Percentiles rank a stretch among this genome's conserved stretches.
phyloP scores from a whole-genome alignment of 352 stramenopile genomes.

The Globisporangium orthogonon region DNA sequence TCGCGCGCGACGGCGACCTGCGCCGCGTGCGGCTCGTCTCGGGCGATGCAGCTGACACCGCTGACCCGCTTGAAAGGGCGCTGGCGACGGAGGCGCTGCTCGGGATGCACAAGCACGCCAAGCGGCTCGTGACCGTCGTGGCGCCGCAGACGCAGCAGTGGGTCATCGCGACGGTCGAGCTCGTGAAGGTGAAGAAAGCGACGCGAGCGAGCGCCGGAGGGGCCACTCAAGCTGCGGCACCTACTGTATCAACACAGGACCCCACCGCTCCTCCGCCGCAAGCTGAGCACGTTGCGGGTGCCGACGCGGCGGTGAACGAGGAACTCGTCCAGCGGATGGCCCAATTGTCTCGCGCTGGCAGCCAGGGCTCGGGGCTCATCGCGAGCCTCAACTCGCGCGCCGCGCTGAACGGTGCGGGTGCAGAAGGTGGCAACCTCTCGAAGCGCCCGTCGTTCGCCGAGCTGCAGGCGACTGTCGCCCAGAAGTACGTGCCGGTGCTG shows the following conservation, averaged over 20 bases:
- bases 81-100: constrained; percentile 41
- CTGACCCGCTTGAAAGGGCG: constrained; percentile 23
- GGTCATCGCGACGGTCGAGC: constrained; percentile 59
- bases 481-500: constrained; percentile 42
- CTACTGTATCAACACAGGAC: not conserved
- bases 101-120: constrained; percentile 58
- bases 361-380: constrained; percentile 44
- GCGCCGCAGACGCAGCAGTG: constrained; percentile 41
- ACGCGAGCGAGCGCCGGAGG: constrained; percentile 15
- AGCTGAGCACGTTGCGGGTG: constrained; percentile 12
- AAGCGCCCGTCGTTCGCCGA: constrained; percentile 11
- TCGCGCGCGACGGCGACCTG: constrained; percentile 25
- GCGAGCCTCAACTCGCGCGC: constrained; percentile 38
- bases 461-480: constrained; percentile 6
- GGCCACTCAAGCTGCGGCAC: not conserved
- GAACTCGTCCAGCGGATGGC: constrained; percentile 73
- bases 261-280: not conserved
- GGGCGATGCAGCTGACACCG: not conserved
- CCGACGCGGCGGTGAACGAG: constrained; percentile 18
- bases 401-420: not conserved
- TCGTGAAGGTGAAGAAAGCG: constrained; percentile 76
- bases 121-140: constrained; percentile 47
- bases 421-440: not conserved
- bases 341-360: constrained; percentile 52
- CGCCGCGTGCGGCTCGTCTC: constrained; percentile 36